phyloP scores from a whole-genome alignment of 176 grass and related monocot species.

The Poa pratensis region DNA sequence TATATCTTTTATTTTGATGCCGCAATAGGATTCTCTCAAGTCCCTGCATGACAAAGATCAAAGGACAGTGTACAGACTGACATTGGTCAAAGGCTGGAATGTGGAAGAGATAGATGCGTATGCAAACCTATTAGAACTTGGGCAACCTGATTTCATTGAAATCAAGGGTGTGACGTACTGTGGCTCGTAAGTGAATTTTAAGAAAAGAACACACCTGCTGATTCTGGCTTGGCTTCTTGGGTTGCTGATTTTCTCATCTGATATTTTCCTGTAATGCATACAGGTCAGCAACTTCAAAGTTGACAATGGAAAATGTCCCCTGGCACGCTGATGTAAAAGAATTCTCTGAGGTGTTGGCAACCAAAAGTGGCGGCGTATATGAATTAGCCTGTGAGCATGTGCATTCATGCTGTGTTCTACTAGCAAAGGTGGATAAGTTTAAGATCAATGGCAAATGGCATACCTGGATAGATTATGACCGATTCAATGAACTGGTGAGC shows the following conservation, averaged over 20 bases:
- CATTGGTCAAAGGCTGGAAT: constrained; percentile 99
- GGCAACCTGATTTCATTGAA: constrained; percentile 93
- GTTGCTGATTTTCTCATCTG: constrained; percentile 4
- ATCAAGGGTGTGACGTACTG: constrained; percentile 99
- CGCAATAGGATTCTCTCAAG: constrained; percentile 80
- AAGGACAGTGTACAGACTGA: constrained; percentile 86
- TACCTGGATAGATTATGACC: constrained; percentile 95
- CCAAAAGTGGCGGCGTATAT: constrained; percentile 73
- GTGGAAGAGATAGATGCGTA: constrained; percentile 90
- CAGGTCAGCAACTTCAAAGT: constrained; percentile 91
- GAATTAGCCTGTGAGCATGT: constrained; percentile 94
- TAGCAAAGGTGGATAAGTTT: constrained; percentile 82
- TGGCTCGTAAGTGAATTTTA: constrained; percentile 72
- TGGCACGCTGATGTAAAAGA: constrained; percentile 95
- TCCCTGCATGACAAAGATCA: constrained; percentile 85
- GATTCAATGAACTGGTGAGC: constrained; percentile 90
- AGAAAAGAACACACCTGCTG: background rate
- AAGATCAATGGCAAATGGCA: constrained; percentile 91
- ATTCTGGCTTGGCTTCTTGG: background rate
- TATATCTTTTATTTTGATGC: background rate
- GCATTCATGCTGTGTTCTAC: constrained; percentile 94
- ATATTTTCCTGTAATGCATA: constrained; percentile 23
- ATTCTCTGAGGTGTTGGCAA: constrained; percentile 83
- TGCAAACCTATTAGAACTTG: constrained; percentile 76
- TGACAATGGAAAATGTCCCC: constrained; percentile 99